A percentile compares a stretch with the other conserved stretches of the same genome.
phyloP scores from a whole-genome alignment of 1,284 basidiomycete species.

The Trametes pubescens region DNA sequence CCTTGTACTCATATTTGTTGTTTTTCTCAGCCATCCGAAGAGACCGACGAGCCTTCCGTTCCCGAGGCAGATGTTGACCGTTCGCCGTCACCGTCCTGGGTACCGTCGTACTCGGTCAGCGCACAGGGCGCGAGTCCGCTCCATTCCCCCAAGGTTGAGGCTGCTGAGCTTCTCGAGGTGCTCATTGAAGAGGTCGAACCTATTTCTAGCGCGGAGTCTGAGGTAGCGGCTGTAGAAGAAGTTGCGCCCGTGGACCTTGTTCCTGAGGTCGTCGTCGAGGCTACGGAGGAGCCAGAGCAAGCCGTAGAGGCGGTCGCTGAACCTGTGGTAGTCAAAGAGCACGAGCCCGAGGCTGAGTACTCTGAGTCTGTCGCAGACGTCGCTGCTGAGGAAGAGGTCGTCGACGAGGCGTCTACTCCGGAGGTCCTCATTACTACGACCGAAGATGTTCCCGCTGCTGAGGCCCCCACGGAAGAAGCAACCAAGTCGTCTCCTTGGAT shows the following conservation, averaged over 20 bases:
- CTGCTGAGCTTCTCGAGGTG: constrained; percentile 21
- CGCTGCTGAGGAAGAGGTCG: constrained; percentile 13
- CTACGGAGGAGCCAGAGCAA: constrained; percentile 9
- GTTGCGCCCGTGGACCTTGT: not conserved
- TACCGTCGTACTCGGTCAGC: constrained; percentile 34
- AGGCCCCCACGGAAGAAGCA: constrained; percentile 15
- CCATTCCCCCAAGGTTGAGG: constrained; percentile 23
- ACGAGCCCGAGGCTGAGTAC: constrained; percentile 4
- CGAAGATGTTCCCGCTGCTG: constrained; percentile 10
- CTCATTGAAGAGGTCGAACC: constrained; percentile 5
- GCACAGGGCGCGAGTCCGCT: constrained; percentile 29
- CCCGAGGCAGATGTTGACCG: constrained; percentile 14
- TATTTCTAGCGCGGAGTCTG: not conserved
- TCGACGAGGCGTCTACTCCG: constrained; percentile 7
- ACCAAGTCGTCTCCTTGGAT: constrained; percentile 39
- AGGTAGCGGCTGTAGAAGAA: not conserved
- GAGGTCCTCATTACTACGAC: constrained; percentile 17
- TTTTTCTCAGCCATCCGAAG: constrained; percentile 14
- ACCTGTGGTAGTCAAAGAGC: constrained; percentile 12
- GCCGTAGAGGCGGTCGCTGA: constrained; percentile 3
- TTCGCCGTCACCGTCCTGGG: constrained; percentile 39
- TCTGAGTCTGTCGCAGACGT: constrained; percentile 7
- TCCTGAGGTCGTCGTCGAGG: not conserved
- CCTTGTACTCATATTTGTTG: not conserved
- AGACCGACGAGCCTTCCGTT: constrained; percentile 13